Conservation (phyloP, 2,329 filamentous ascomycete genomes). For the Tolypocladium tundrense region DNA sequence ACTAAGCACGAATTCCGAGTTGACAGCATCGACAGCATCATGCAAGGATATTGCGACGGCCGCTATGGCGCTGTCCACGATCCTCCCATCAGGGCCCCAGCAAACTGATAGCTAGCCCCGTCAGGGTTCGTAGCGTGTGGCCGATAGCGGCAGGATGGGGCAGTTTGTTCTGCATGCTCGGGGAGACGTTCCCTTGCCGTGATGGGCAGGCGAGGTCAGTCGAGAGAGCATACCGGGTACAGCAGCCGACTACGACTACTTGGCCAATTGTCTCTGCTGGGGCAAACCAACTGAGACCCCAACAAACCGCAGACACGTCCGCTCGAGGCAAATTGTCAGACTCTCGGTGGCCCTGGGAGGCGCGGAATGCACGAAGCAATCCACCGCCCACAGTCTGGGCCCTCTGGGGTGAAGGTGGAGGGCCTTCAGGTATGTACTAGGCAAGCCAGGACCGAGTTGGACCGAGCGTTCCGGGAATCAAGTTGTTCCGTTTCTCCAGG, state of each 20-base stretch:
- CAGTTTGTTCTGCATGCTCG: too few species aligned
- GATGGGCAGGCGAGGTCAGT: not conserved
- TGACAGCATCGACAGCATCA: not conserved
- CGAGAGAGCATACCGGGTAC: not conserved
- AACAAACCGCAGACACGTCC: not conserved
- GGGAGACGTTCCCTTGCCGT: not conserved
- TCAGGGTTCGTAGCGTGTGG: not conserved
- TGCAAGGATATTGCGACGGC: not conserved
- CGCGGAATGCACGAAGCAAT: too few species aligned
- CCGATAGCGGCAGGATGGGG: too few species aligned
- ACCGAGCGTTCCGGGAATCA: not conserved
- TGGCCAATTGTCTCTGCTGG: not conserved
- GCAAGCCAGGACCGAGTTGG: not conserved
- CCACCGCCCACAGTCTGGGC: too few species aligned
- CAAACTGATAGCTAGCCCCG: too few species aligned
- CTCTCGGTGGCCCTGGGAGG: too few species aligned
- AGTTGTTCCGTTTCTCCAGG: not conserved
- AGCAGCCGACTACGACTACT: not conserved
- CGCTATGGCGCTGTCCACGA: not conserved
- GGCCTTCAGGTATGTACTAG: too few species aligned
- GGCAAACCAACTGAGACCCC: not conserved
- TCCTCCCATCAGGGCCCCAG: too few species aligned
- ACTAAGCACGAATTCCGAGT: not conserved
- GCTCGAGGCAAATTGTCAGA: too few species aligned
- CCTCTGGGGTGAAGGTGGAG: too few species aligned